phyloP scores from a whole-genome alignment of 371 early-diverging fungal genomes.

The Lichtheimia ramosa region DNA sequence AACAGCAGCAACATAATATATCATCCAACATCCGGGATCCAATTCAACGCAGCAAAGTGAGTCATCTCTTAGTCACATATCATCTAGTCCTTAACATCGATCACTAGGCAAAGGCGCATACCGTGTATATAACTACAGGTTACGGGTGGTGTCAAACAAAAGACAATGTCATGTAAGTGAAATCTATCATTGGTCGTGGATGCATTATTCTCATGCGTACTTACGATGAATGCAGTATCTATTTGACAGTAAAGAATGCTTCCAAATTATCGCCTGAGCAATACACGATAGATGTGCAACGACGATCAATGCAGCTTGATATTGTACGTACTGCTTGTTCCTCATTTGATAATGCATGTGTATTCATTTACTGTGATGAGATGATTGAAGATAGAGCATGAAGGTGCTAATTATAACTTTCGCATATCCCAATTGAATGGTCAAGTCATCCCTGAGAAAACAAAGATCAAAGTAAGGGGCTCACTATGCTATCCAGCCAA shows the following conservation, averaged over 20 bases:
- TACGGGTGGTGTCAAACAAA: conserved; percentile 24
- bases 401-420: conserved; percentile 29
- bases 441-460: conserved; percentile 14
- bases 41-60: too few relatives aligned
- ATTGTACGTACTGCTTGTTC: conserved; percentile 14
- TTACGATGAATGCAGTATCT: conserved; percentile 10
- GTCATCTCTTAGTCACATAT: too few relatives aligned
- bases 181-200: neutral
- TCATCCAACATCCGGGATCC: too few relatives aligned
- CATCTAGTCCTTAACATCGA: too few relatives aligned
- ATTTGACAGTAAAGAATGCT: conserved; percentile 18
- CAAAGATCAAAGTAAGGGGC: conserved; percentile 13
- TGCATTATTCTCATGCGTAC: too few relatives aligned
- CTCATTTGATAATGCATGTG: too few relatives aligned
- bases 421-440: conserved; percentile 21
- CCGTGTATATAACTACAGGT: conserved; percentile 19
- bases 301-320: conserved; percentile 20
- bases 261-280: conserved; percentile 11
- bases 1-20: too few relatives aligned
- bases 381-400: conserved; percentile 15
- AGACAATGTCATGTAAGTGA: conserved; percentile 15
- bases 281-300: conserved; percentile 17
- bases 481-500: too few relatives aligned
- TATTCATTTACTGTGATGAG: too few relatives aligned
- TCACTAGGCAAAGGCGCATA: conserved; percentile 22